A percentile compares a stretch with the other conserved stretches of the same genome.
These are phyloP conservation scores for Crithidia thermophila DNA, from an alignment of 208 protist species.

Conservation along the genomic window DNA sequence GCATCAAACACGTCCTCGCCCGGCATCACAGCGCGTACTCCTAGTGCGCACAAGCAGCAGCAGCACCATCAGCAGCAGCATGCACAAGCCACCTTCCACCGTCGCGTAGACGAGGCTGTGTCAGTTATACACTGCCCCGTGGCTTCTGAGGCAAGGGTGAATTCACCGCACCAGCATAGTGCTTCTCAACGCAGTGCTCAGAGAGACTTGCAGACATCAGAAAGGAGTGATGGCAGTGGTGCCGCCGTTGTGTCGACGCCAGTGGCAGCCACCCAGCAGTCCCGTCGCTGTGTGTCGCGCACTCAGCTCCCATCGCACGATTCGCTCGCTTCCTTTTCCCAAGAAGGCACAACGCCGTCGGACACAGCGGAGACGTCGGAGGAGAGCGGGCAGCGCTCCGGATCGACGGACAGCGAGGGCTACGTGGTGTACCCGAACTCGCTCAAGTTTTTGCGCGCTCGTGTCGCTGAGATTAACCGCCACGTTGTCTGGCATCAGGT, in stretches of 20 bases:
- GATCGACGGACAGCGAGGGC: constrained; percentile 3
- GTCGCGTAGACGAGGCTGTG: too few species aligned
- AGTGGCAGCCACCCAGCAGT: background rate
- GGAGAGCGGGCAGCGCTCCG: background rate
- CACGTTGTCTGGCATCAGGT: constrained; percentile 58
- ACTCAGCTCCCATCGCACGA: constrained; percentile 20
- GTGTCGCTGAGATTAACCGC: constrained; percentile 49
- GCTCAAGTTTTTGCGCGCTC: constrained; percentile 30
- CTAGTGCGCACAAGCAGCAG: background rate
- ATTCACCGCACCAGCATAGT: too few species aligned
- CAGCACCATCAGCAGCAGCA: too few species aligned
- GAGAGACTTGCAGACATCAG: too few species aligned
- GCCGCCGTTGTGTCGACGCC: background rate
- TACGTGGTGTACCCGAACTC: constrained; percentile 33
- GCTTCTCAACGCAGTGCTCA: too few species aligned
- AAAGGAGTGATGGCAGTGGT: background rate
- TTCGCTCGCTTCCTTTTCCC: background rate
- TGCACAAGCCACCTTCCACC: too few species aligned
- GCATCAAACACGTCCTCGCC: constrained; percentile 1
- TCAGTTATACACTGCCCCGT: too few species aligned
- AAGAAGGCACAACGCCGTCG: background rate
- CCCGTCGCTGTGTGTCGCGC: constrained; percentile 9
- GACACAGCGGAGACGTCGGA: background rate
- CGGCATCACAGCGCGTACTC: constrained; percentile 13
- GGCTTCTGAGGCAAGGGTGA: too few species aligned